phyloP scores from a whole-genome alignment of 2,329 filamentous ascomycete genomes.

The Exserohilum turcica region DNA sequence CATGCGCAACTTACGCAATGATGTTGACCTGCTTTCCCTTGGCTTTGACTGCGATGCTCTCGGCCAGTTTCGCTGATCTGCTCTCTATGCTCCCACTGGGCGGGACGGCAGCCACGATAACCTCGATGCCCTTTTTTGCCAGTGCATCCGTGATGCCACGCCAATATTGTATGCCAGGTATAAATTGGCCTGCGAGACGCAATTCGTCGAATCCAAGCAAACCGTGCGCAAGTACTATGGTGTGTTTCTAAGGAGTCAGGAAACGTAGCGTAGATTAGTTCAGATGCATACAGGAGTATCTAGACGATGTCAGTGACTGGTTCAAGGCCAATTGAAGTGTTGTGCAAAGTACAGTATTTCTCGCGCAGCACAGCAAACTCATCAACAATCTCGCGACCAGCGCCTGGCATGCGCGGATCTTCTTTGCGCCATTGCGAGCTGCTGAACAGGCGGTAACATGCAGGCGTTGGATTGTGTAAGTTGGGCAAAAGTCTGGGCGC shows the following conservation, averaged over 20 bases:
- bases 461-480: background rate
- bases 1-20: constrained; percentile 58
- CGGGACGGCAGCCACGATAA: constrained; percentile 65
- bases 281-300: constrained; percentile 40
- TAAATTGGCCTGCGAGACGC: constrained; percentile 57
- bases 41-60: constrained; percentile 59
- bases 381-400: constrained; percentile 62
- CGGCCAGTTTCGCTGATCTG: constrained; percentile 59
- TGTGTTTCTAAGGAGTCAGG: constrained; percentile 51
- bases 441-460: constrained; percentile 28
- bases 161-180: constrained; percentile 68
- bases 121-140: constrained; percentile 60
- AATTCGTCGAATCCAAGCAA: constrained; percentile 69
- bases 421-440: constrained; percentile 32
- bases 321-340: no score
- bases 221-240: constrained; percentile 68
- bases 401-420: constrained; percentile 58
- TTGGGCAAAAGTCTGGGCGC: background rate
- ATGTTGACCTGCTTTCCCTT: constrained; percentile 66
- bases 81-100: constrained; percentile 64
- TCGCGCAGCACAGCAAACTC: constrained; percentile 65
- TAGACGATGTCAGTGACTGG: constrained; percentile 24
- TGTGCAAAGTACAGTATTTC: constrained; percentile 56
- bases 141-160: constrained; percentile 66
- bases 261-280: constrained; percentile 35